A percentile compares a stretch with the other conserved stretches of the same genome.
Evolutionary conservation across 73 alveolate genomes (phyloP).

Genomic region (Breviolum minutum): DNA sequence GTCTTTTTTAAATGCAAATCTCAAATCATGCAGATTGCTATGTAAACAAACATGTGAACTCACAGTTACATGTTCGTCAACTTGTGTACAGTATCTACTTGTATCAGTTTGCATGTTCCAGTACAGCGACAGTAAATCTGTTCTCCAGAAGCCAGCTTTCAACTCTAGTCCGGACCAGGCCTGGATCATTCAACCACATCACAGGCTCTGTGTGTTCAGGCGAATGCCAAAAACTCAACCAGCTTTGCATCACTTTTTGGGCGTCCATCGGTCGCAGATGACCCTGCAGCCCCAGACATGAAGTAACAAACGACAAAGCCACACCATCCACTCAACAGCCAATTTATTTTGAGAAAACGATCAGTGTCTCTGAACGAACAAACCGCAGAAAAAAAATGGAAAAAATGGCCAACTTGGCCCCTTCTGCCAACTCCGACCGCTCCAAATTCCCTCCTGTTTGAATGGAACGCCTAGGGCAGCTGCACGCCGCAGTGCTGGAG

Average conservation of each 20-base stretch:
- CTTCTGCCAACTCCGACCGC: neutral
- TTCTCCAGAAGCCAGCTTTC: neutral
- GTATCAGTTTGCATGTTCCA: neutral
- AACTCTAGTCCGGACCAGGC: neutral
- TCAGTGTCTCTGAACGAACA: neutral
- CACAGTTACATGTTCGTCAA: too few species aligned
- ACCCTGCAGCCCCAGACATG: neutral
- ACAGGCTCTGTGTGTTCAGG: neutral
- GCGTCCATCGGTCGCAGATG: constrained; percentile 40
- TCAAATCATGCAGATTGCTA: too few species aligned
- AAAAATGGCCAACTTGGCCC: neutral
- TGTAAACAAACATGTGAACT: too few species aligned
- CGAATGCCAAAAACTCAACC: constrained; percentile 77
- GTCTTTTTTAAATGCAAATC: too few species aligned
- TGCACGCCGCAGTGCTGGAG: constrained; percentile 41
- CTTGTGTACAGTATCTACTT: too few species aligned
- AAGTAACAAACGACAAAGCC: too few species aligned
- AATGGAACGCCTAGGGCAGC: constrained; percentile 47
- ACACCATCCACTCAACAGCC: too few species aligned
- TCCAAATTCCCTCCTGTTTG: neutral
- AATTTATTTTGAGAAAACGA: neutral
- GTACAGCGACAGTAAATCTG: neutral
- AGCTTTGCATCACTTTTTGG: constrained; percentile 22
- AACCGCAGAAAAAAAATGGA: neutral
- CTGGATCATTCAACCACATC: constrained; percentile 1